Evolutionary conservation across 2,329 filamentous ascomycete species (phyloP), one percentile per base, ranked within the genome.

Genomic region (Fusarium mexicanum): DNA sequence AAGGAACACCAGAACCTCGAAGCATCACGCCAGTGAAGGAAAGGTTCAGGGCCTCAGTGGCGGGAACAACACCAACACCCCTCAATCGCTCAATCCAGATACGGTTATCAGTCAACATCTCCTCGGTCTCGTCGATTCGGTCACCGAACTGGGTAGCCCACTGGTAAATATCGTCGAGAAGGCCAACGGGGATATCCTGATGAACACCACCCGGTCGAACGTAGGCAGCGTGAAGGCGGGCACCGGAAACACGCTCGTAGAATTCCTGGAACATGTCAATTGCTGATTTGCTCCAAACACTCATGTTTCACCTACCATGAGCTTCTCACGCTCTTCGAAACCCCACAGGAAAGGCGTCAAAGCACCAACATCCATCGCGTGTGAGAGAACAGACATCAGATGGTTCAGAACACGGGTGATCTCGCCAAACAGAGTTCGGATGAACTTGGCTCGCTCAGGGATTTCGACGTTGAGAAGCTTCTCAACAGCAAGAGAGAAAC

Each of bases 141-240:
- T 99, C 96, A 80, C 95, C 94, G 80, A 99, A 99, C 84, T 99
- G 96, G 67, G 96, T 99, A 22, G 96, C 96, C 96, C 96, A 99
- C 86, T 98, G 96, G 87, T 99, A 98, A 81, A 99, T 99, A 82
- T 99, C 96, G 83, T 99, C 97, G 58, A 99, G 91, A 51, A 99
- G 91, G 76, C 96, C 96, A 69, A 98, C 81, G 37, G 96, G 96
- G 51, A 99, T 89, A 86, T 99, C 96, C 85, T 98, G 95, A 80
- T 95, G 94, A 64, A 99, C 96, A 85, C 96, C 96, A 80, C 96
- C 96, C 54, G 96, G 96, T 79, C 96, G 94, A 79, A 99, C 93
- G 83, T 99, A 99, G 79, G 96, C 96, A 69, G 96, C 94, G 86
- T 99, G 96, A 60, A 99, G 91, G 88, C 96, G 96, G 78, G 96